Conservation (phyloP, 1,139 yeast genomes). For the Blastobotrys arbuscula region DNA sequence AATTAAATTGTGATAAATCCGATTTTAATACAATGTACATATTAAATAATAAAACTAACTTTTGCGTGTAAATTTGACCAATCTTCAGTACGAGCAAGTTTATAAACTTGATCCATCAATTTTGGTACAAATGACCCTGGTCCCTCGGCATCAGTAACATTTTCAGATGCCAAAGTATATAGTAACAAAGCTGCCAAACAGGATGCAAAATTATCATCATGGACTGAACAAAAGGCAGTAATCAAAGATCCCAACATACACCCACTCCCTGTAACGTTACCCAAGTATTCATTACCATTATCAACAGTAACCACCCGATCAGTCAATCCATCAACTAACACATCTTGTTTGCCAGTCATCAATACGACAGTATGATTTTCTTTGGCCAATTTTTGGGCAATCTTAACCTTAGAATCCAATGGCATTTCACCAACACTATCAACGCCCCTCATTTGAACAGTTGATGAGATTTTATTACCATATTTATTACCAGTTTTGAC, state of each 20-base stretch:
- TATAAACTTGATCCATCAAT: slow-evolving; percentile 44
- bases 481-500: background rate
- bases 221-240: slow-evolving; percentile 44
- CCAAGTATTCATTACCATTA: slow-evolving; percentile 69
- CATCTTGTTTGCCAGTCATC: slow-evolving; percentile 55
- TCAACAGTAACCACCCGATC: slow-evolving; percentile 33
- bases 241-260: slow-evolving; percentile 77
- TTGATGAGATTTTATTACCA: slow-evolving; percentile 12
- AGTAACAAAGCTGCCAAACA: slow-evolving; percentile 53
- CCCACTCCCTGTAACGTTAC: slow-evolving; percentile 81
- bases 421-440: slow-evolving; percentile 34
- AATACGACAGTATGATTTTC: slow-evolving; percentile 62
- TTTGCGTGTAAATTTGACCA: background rate
- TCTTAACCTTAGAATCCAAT: slow-evolving; percentile 26
- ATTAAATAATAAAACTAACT: background rate
- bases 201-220: slow-evolving; percentile 36
- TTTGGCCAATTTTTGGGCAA: slow-evolving; percentile 48
- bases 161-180: slow-evolving; percentile 61
- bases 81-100: slow-evolving; percentile 12
- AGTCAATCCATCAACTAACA: slow-evolving; percentile 39
- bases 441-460: slow-evolving; percentile 56
- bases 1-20: background rate
- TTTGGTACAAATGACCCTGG: slow-evolving; percentile 50
- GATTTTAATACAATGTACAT: background rate
- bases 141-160: slow-evolving; percentile 26